Base-by-base conservation (phyloP, 1,284 basidiomycete genomes). In the Microbotryum lychnidis-dioicae region DNA sequence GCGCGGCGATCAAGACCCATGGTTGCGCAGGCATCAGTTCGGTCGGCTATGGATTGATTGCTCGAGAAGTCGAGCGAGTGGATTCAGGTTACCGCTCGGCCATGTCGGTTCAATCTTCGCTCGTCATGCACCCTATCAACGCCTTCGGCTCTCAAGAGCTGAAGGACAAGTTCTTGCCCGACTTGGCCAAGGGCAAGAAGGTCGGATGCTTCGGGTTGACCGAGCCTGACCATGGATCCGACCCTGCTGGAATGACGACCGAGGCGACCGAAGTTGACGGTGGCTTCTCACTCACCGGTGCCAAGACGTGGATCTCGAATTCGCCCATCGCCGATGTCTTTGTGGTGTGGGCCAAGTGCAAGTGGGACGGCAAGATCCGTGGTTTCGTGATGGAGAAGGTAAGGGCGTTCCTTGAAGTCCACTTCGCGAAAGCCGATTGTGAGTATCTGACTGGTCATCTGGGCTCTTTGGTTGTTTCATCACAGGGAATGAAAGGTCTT, bases 91-190 rank as follows among this genome's bases (percentile, higher is more conserved):
- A 96, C 74, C 86, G 93, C 44, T 92, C 89, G 6, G 93, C 87
- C n/a, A 87, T 93, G 74, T 93, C 89, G 31, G 94, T 98, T 1
- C 94, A 98, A 75, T 91, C 88, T 0, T 94, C 91, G 6, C 81
- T 98, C 42, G 91, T 94, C n/a, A 98, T 98, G 93, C 90, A 94
- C 73, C 91, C 94, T 4, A 97, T 97, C 74, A 80, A 91, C 75
- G 88, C 87, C 71, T 97, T 94, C 74, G 93, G 94, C 2, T 84
- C 84, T 0, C 86, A 91, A 31, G 84, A 83, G 46, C 91, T 97
- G 77, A 94, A 93, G 78, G 87, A 91, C 71, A 88, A 87, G 73
- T 97, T 87, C 73, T 80, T 97, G 3, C 93, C 92, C 45, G 78
- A 82, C 18, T 80, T 97, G 50, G 91, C 91, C 4, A 87, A 83